Conservation (phyloP, 441 rosid genomes). For the Croton setiger region DNA sequence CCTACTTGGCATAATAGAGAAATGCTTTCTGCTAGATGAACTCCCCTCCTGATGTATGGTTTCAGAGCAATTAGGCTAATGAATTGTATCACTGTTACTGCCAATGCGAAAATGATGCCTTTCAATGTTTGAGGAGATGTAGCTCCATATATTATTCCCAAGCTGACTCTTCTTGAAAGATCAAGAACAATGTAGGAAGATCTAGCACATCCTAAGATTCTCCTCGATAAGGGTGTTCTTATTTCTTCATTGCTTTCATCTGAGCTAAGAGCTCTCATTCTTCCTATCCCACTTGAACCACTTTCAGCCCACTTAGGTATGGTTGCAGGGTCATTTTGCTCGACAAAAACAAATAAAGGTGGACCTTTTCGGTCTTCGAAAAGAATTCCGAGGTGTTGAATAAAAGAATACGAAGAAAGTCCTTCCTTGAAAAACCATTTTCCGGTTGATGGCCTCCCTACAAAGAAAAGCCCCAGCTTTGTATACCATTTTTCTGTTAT, state of each 20-base stretch:
- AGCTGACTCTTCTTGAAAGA: slow-evolving; percentile 39
- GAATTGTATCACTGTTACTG: slow-evolving; percentile 41
- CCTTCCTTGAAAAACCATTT: slow-evolving; percentile 55
- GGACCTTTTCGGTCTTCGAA: slow-evolving; percentile 52
- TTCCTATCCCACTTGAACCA: slow-evolving; percentile 44
- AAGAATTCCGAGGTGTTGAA: slow-evolving; percentile 38
- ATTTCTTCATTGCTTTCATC: slow-evolving; percentile 47
- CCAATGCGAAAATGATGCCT: slow-evolving; percentile 36
- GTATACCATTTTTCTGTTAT: slow-evolving; percentile 31
- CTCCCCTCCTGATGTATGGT: slow-evolving; percentile 43
- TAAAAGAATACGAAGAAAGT: slow-evolving; percentile 33
- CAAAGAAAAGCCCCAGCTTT: slow-evolving; percentile 34
- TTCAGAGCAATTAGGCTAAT: slow-evolving; percentile 33
- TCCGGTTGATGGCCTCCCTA: slow-evolving; percentile 37
- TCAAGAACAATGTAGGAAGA: slow-evolving; percentile 46
- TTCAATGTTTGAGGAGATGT: slow-evolving; percentile 26
- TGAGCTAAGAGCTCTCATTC: slow-evolving; percentile 50
- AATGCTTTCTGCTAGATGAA: slow-evolving; percentile 42
- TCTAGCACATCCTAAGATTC: slow-evolving; percentile 47
- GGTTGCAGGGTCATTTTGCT: slow-evolving; percentile 36
- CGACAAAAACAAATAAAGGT: slow-evolving; percentile 32
- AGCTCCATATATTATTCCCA: slow-evolving; percentile 43
- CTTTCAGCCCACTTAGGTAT: slow-evolving; percentile 43
- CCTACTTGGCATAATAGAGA: slow-evolving; percentile 43
- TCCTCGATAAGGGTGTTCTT: slow-evolving; percentile 24